Evolutionary conservation across 2,329 filamentous ascomycete genomes (phyloP), one percentile per base, ranked within the genome.

Genomic region (Decorospora gaudefroyi): DNA sequence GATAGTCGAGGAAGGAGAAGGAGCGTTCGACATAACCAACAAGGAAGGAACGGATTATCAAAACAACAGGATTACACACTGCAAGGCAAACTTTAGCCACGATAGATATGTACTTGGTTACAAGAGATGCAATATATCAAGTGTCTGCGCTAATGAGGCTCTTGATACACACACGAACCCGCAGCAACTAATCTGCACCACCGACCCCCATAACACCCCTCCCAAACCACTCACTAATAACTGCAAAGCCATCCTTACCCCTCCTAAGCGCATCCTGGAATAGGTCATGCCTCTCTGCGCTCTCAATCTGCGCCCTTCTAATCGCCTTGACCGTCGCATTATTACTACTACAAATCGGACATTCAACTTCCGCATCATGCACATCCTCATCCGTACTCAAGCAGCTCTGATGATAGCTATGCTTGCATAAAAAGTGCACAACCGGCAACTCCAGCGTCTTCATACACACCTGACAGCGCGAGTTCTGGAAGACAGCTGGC

Each of bases 381-480:
- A 74, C 72, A 36, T 85, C 85, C 15, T 80, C 77, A 19, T 74
- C 72, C 4, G 78, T 76, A 64, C 88, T 88, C 28, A 99, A 74
- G 70, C 92, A 99, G 31, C 88, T 80, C 73, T 95, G 89, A 67
- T 99, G 93, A 77, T 96, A 99, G 49, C 86, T 91, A 69, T 99
- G 93, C 69, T 95, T 96, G 76, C 93, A 99, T 52, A 99, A 73
- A 69, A 99, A 99, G 67, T 99, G 93, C 33, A 99, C 91, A 0
- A 86, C 88, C 0, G 93, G 93, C 9, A 97, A 76, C 55, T 96
- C 91, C 12, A 97, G 78, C 17, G 82, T 79, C 25, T 84, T 81
- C 11, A 83, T 84, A 68, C 93, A 99, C 37, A 87, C 85, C 18
- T 87, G 85, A 68, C 93, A 99, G 37, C 93, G 82, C 22, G 90